These are phyloP conservation scores for Nothophytophthora sp. DNA, from an alignment of 352 stramenopile genomes.

Conservation along the genomic window DNA sequence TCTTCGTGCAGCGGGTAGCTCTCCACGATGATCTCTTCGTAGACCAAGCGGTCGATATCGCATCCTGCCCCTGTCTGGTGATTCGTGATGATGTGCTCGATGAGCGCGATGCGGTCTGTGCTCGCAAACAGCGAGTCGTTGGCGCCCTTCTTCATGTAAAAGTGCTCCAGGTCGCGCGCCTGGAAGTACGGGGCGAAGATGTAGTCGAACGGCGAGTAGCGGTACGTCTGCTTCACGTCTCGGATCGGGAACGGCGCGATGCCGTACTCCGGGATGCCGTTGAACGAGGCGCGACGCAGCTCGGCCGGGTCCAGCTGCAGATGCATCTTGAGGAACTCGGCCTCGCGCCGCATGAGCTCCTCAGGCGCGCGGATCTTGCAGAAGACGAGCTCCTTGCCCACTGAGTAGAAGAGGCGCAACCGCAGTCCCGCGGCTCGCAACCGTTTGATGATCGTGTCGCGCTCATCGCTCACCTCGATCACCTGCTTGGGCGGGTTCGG, in stretches of 20 bases:
- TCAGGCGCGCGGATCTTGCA: conserved; percentile 83
- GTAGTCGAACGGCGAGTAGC: conserved; percentile 82
- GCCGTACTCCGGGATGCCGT: conserved; percentile 65
- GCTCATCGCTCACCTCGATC: conserved; percentile 61
- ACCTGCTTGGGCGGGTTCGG: conserved; percentile 67
- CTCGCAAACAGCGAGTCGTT: conserved; percentile 71
- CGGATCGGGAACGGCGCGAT: conserved; percentile 83
- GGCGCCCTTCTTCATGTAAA: conserved; percentile 62
- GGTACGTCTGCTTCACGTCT: conserved; percentile 77
- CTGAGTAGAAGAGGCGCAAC: conserved; percentile 76
- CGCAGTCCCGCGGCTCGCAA: conserved; percentile 63
- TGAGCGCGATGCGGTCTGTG: conserved; percentile 78
- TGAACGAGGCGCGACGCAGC: conserved; percentile 61
- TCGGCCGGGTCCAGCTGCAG: conserved; percentile 68
- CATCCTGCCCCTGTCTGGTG: conserved; percentile 59
- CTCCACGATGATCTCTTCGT: conserved; percentile 74
- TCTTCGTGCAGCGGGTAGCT: conserved; percentile 82
- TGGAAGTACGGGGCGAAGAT: conserved; percentile 87
- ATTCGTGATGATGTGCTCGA: conserved; percentile 87
- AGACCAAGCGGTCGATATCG: conserved; percentile 76
- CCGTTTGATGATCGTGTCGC: conserved; percentile 78
- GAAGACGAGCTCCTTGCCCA: conserved; percentile 69
- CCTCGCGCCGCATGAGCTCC: conserved; percentile 69
- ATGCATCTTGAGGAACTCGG: conserved; percentile 74
- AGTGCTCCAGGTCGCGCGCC: conserved; percentile 61